phyloP scores from a whole-genome alignment of 257 asterid species.

The Gentiana dahurica region DNA sequence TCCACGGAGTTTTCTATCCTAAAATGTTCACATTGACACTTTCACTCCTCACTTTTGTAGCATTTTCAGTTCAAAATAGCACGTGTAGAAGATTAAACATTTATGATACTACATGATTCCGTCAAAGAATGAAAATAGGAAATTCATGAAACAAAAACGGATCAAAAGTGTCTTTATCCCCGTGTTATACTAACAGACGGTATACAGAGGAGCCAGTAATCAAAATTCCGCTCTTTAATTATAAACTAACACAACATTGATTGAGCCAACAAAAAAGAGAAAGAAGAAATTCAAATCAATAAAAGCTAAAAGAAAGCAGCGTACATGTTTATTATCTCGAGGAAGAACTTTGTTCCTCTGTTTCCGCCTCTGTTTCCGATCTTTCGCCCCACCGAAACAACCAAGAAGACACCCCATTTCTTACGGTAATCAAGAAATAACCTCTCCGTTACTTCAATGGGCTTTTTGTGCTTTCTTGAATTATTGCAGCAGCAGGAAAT shows the following conservation, averaged over 20 bases:
- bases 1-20: no score
- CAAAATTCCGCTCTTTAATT: background rate
- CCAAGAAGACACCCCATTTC: conserved; percentile 85
- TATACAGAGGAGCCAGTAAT: background rate
- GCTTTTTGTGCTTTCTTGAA: background rate
- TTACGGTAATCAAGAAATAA: background rate
- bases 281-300: background rate
- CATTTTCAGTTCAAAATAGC: no score
- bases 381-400: conserved; percentile 71
- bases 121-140: no score
- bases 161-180: no score
- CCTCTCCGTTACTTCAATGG: background rate
- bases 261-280: background rate
- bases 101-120: no score
- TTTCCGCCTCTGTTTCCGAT: conserved; percentile 42
- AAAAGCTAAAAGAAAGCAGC: conserved; percentile 11
- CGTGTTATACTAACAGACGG: no score
- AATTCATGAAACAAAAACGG: no score
- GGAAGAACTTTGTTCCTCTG: conserved; percentile 43
- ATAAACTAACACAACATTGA: background rate
- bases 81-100: no score
- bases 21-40: no score
- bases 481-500: background rate
- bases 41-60: no score
- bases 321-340: conserved; percentile 38